Conservation (phyloP, 1,139 yeast genomes). For the Blastobotrys serpentis region DNA sequence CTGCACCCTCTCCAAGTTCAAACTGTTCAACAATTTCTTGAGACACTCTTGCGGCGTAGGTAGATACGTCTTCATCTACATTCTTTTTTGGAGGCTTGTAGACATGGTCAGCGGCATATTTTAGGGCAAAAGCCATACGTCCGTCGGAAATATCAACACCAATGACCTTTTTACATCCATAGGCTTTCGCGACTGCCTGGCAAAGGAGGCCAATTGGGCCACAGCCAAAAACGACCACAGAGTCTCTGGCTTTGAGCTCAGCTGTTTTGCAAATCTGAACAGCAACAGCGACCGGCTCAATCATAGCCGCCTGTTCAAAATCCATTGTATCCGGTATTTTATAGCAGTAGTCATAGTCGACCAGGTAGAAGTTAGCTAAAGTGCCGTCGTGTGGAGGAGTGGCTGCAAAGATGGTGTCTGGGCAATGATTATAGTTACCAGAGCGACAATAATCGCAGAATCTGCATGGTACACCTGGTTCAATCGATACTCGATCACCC, state of each 20-base stretch:
- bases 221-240: slow-evolving; percentile 81
- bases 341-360: slow-evolving; percentile 80
- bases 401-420: slow-evolving; percentile 82
- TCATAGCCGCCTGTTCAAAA: slow-evolving; percentile 82
- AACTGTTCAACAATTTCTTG: slow-evolving; percentile 39
- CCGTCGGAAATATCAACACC: slow-evolving; percentile 48
- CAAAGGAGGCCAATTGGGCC: slow-evolving; percentile 86
- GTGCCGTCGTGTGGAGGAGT: slow-evolving; percentile 76
- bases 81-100: slow-evolving; percentile 36
- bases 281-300: slow-evolving; percentile 84
- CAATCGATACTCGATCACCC: slow-evolving; percentile 58
- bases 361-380: slow-evolving; percentile 64
- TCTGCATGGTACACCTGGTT: slow-evolving; percentile 80
- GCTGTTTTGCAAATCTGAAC: slow-evolving; percentile 76
- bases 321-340: slow-evolving; percentile 73
- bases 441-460: slow-evolving; percentile 68
- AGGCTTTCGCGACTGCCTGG: slow-evolving; percentile 73
- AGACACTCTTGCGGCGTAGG: slow-evolving; percentile 41
- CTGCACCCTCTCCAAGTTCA: slow-evolving; percentile 19
- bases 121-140: slow-evolving; percentile 20
- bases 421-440: slow-evolving; percentile 77
- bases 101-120: slow-evolving; percentile 42
- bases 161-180: slow-evolving; percentile 69
- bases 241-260: slow-evolving; percentile 62
- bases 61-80: slow-evolving; percentile 28